These are phyloP conservation scores for Spiraea crenata DNA, from an alignment of 331 rosid genomes.

Conservation along the genomic window DNA sequence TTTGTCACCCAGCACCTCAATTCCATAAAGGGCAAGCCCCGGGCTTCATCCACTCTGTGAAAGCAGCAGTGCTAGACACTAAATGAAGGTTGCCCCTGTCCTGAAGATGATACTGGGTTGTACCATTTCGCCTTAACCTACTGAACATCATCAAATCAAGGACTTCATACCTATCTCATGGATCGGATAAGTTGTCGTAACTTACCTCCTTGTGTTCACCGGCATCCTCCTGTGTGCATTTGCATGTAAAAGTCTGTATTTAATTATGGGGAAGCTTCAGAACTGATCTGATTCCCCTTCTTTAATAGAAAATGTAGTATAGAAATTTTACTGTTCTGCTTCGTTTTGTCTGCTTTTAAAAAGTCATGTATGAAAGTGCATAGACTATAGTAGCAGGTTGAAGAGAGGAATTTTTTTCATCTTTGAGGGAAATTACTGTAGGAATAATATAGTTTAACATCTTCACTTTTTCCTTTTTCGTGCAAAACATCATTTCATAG, in stretches of 20 bases:
- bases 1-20: conserved; percentile 90
- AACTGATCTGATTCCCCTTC: not conserved
- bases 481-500: no score
- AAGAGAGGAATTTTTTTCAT: no score
- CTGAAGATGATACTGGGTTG: not conserved
- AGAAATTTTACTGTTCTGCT: not conserved
- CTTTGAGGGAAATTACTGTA: no score
- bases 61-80: not conserved
- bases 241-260: not conserved
- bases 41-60: conserved; percentile 58
- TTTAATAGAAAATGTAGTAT: not conserved
- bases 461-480: no score
- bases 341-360: not conserved
- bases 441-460: no score
- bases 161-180: no score
- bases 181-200: not conserved
- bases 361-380: no score
- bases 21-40: conserved; percentile 80
- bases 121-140: not conserved
- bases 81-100: conserved; percentile 8
- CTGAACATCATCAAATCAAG: not conserved
- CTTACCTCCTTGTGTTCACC: conserved; percentile 5
- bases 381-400: no score
- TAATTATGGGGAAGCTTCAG: not conserved
- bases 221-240: not conserved